Conservation (phyloP, 2,329 filamentous ascomycete species). For the Pseudocercospora macadamiae region DNA sequence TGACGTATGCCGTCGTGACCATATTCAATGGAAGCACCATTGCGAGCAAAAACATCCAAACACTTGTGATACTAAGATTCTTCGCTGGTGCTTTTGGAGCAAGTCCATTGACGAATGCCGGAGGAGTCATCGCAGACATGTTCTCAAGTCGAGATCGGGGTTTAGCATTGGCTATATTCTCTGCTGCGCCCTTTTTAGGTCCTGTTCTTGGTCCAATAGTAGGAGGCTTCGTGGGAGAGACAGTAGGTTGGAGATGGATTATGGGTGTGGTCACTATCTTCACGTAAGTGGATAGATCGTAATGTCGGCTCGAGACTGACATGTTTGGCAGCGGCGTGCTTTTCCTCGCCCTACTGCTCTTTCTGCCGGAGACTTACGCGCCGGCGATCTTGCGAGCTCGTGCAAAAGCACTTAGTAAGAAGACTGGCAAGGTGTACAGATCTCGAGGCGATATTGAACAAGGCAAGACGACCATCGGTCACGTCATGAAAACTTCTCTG, state of each 20-base stretch:
- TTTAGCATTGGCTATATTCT: slow-evolving; percentile 63
- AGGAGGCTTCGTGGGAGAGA: slow-evolving; percentile 59
- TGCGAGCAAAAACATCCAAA: slow-evolving; percentile 45
- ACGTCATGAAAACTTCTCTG: slow-evolving; percentile 57
- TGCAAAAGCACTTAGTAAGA: slow-evolving; percentile 51
- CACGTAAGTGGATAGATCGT: too few species aligned
- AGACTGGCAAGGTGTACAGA: slow-evolving; percentile 55
- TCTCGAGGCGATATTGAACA: slow-evolving; percentile 46
- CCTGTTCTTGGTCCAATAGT: slow-evolving; percentile 63
- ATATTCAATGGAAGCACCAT: slow-evolving; percentile 42
- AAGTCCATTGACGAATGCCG: slow-evolving; percentile 45
- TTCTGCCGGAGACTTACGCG: slow-evolving; percentile 62
- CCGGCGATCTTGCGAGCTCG: slow-evolving; percentile 58
- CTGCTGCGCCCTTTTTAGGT: slow-evolving; percentile 66
- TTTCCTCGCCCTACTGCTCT: slow-evolving; percentile 55
- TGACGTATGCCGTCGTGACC: slow-evolving; percentile 37
- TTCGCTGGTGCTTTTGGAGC: slow-evolving; percentile 46
- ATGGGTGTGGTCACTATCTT: slow-evolving; percentile 59
- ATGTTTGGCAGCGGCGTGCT: slow-evolving; percentile 53
- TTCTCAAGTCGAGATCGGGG: slow-evolving; percentile 43
- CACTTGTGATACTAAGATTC: slow-evolving; percentile 47
- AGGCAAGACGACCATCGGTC: slow-evolving; percentile 33
- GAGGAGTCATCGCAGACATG: slow-evolving; percentile 48
- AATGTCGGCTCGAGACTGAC: too few species aligned
- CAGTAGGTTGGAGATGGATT: slow-evolving; percentile 66